Base-by-base conservation (phyloP, 805 yeast genomes). In the Cyberlindnera veronae region DNA sequence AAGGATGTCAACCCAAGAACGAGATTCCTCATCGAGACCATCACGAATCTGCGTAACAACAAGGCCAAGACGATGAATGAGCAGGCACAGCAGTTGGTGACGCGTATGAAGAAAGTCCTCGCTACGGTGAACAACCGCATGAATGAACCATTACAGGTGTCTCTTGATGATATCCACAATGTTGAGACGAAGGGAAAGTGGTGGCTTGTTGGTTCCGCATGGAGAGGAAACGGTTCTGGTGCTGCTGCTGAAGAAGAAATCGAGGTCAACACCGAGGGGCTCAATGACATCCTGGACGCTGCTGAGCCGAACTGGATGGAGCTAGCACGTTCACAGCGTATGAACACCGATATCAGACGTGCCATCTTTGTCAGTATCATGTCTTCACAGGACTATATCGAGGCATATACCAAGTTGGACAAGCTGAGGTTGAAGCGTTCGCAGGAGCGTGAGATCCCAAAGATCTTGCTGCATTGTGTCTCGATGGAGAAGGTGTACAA, bases 121-220 rank as follows among this genome's bases (percentile, higher is more conserved):
- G 84, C 84, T 3, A 59, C 71, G 1, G 63, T 81, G 29, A 65
- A 65, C 18, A 61, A 70, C 14, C 72, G 72, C 32, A 58, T 63
- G 20, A 64, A 67, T 28, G 98, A 93, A 39, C 85, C 99, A 2
- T 70, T 93, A 19, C 88, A 85, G 50, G 98, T 93, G 0, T 67
- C 86, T 3, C 66, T 91, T 16, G 81, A 78, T 33, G 99, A 93
- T 64, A 88, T 93, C 42, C 78, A 76, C 35, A 78, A 76, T 45
- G 72, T 87, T 18, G 85, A 82, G 12, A 76, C 82, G 1, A 78
- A 79, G 49, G 99, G 99, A 42, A 93, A 91, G 63, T 93, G 99
- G 99, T 93, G 99, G 99, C 69, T 93, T 23, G 91, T 93, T 22
- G 99, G 99, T 36, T 86, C 98, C 1, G 96, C 99, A 0, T 93